Evolutionary conservation across 2,329 filamentous ascomycete species (phyloP).

Genomic region (Nannizzia gypsea): DNA sequence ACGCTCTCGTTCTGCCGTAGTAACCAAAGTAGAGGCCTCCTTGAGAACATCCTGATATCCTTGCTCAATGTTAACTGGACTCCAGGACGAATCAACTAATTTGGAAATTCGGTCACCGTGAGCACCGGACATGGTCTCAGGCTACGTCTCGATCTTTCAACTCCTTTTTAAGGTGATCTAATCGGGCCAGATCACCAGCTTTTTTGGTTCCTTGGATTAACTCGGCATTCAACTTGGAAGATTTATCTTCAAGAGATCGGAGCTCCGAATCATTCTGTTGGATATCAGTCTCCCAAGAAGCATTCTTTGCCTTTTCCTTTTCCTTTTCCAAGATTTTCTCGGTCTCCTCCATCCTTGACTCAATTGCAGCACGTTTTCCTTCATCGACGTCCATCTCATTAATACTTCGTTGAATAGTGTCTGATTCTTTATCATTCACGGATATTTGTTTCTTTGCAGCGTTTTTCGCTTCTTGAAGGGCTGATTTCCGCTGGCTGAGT

Average conservation of each 20-base stretch:
- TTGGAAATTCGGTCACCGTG: conserved; percentile 59
- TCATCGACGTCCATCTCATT: conserved; percentile 73
- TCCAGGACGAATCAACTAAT: conserved; percentile 56
- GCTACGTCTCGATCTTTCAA: conserved; percentile 57
- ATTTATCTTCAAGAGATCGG: conserved; percentile 58
- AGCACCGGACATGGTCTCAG: conserved; percentile 61
- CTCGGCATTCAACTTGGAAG: conserved; percentile 62
- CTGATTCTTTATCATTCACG: conserved; percentile 59
- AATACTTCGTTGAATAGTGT: conserved; percentile 54
- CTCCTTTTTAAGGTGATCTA: conserved; percentile 75
- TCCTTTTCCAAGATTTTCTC: conserved; percentile 50
- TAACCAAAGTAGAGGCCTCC: conserved; percentile 45
- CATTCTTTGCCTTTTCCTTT: conserved; percentile 50
- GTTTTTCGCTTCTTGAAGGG: conserved; percentile 60
- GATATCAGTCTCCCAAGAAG: conserved; percentile 60
- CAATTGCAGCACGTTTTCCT: conserved; percentile 64
- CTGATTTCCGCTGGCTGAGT: conserved; percentile 62
- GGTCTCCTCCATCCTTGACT: conserved; percentile 60
- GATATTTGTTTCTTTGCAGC: conserved; percentile 61
- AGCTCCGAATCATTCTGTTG: conserved; percentile 54
- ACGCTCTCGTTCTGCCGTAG: conserved; percentile 56
- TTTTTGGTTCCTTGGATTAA: conserved; percentile 70
- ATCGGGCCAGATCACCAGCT: conserved; percentile 68
- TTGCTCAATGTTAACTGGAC: conserved; percentile 55
- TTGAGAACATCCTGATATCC: conserved; percentile 55